Conservation (phyloP, 2,329 filamentous ascomycete genomes). For the Pseudogymnoascus sp. region DNA sequence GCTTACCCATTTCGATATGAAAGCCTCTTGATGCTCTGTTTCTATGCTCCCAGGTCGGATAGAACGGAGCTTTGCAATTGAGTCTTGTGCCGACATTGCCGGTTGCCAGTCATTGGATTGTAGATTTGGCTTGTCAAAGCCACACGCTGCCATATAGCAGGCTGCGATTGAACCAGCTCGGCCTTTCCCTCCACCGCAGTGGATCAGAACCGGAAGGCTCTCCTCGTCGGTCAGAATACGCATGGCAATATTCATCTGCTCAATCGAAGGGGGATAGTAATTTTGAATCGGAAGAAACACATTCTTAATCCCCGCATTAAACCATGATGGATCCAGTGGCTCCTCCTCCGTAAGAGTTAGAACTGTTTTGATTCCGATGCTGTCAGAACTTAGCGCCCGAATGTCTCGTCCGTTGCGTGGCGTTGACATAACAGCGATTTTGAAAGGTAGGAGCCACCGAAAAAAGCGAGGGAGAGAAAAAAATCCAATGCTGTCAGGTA, state of each 20-base stretch:
- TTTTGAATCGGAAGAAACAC: constrained; percentile 13
- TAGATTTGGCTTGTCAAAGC: background rate
- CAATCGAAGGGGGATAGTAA: constrained; percentile 13
- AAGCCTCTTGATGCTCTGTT: constrained; percentile 14
- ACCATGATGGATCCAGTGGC: constrained; percentile 12
- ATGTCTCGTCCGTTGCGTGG: constrained; percentile 11
- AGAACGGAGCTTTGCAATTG: constrained; percentile 9
- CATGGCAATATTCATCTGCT: constrained; percentile 13
- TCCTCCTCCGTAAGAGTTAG: constrained; percentile 16
- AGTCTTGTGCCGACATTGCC: constrained; percentile 6
- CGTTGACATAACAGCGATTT: constrained; percentile 15
- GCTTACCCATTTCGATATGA: constrained; percentile 13
- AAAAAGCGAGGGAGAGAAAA: constrained; percentile 15
- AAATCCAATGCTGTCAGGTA: background rate
- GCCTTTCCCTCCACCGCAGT: constrained; percentile 17
- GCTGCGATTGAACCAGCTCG: constrained; percentile 15
- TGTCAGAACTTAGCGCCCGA: background rate
- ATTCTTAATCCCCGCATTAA: constrained; percentile 10
- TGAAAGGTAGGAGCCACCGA: constrained; percentile 13
- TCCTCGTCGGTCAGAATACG: constrained; percentile 10
- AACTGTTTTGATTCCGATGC: constrained; percentile 12
- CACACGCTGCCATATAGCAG: constrained; percentile 15
- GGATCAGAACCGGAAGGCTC: constrained; percentile 10
- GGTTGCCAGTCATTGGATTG: constrained; percentile 8
- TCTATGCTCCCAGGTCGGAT: constrained; percentile 14